Evolutionary conservation across 1,284 basidiomycete genomes (phyloP), one percentile per base, ranked within the genome.

Genomic region (Ceratobasidium sp.): DNA sequence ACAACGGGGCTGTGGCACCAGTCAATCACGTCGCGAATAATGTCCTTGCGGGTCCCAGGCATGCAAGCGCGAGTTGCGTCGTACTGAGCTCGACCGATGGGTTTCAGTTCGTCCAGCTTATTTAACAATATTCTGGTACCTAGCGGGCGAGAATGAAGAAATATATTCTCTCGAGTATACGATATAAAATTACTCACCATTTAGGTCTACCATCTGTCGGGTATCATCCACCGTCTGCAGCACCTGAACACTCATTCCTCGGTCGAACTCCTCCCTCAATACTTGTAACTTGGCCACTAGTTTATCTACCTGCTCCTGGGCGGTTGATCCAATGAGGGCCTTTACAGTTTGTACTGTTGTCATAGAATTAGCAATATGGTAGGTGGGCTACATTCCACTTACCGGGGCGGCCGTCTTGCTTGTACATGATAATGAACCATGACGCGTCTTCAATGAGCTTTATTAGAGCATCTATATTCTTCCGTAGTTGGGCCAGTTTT

Each of bases 221-320:
- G 29, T 13, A 29, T 29, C 25, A 29, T 32, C 56, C 29, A 44
- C 37, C 13, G 19, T 44, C 34, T 64, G 34, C 5, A 64, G 37
- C 4, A n/a, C n/a, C 34, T 65, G 62, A 4, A 65, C 43, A 43
- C 22, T 22, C 6, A 65, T 13, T 3, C 62, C 62, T 11, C 62
- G 40, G 46, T 65, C 62, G 19, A 65, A 65, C 5, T 11, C 22
- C 15, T 46, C 62, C 40, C 22, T 46, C 11, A 65, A n/a, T 9
- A 4, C 43, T n/a, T 25, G 2, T 2, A 65, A 25, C 25, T 46
- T 22, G 3, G 9, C 19, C 19, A 43, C 5, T 7, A 65, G 8
- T 11, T 44, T 8, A n/a, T 65, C 17, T 8, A 65, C 62, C n/a
- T 65, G 62, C 6, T 46, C 62, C 25, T 65, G 62, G 8, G 62